Conservation (phyloP, 352 stramenopile genomes). For the Phytopythium aichiense region DNA sequence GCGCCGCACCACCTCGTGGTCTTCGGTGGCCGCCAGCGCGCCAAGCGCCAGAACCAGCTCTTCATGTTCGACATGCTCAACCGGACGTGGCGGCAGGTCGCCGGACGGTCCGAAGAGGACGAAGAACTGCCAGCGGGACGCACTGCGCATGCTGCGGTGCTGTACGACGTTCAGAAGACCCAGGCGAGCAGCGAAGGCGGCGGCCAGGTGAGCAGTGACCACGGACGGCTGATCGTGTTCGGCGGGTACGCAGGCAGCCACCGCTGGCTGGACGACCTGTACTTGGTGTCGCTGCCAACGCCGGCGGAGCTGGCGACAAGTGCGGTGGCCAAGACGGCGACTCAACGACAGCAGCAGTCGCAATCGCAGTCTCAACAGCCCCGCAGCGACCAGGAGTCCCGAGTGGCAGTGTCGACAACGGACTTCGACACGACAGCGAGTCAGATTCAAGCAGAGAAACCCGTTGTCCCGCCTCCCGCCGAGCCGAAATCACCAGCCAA, state of each 20-base stretch:
- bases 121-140: constrained; percentile 19
- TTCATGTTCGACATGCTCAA: constrained; percentile 42
- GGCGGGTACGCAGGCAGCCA: constrained; percentile 60
- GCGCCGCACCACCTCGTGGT: constrained; percentile 45
- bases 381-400: background rate
- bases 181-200: background rate
- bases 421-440: background rate
- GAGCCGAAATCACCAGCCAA: background rate
- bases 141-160: constrained; percentile 44
- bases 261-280: constrained; percentile 61
- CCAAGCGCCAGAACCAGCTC: constrained; percentile 48
- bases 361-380: constrained; percentile 2
- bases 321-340: background rate
- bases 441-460: background rate
- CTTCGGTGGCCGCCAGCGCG: constrained; percentile 49
- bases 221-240: constrained; percentile 39
- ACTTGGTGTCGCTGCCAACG: constrained; percentile 32
- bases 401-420: background rate
- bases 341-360: constrained; percentile 6
- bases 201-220: background rate
- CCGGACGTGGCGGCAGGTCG: constrained; percentile 27
- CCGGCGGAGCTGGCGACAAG: background rate
- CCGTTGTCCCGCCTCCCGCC: background rate
- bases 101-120: background rate
- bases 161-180: constrained; percentile 14